Base-by-base conservation (phyloP, 345 rosid genomes). In the Gossypium thurberi region DNA sequence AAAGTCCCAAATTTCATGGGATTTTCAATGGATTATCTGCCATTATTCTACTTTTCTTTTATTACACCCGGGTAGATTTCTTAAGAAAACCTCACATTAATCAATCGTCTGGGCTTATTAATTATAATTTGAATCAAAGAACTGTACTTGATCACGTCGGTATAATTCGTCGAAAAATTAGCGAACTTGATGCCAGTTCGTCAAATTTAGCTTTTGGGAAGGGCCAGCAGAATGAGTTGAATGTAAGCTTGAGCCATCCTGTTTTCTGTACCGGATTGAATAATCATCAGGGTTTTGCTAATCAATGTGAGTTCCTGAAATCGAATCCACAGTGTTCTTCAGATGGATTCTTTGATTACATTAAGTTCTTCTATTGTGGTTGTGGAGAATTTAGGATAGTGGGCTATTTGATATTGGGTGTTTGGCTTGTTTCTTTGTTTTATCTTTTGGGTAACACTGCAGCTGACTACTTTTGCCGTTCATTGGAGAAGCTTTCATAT, bases 401-500 rank as follows among this genome's bases (percentile, higher is more conserved):
- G 66, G 97, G 88, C 37, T 90, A 85, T 76, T 23, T 75, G 10
- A 83, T 86, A 44, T 80, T 92, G 80, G 85, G 81, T 11, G 62
- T 90, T 62, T 94, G 97, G 98, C 87, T 94, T 56, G 86, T 69
- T 74, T 88, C 93, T 7, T 81, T 94, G 84, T 94, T 94, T 77
- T 91, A 91, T 80, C 74, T 94, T 28, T 76, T 94, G 86, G 98
- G 98, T 18, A 94, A 92, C 65, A 94, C 98, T 20, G 97, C 97
- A 0, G 97, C 97, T 0, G 97, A 94, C 88, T 92, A 90, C 85
- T 92, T 94, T 73, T 94, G 97, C 69, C 84, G 95, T 72, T 90
- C 94, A 0, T 82, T 94, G 74, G 97, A 91, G 93, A 94, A 89
- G 85, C 84, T 94, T 11, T 94, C 98, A 0, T 60, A 81, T 81